Conservation (phyloP, 139 green algal genomes). For the Chlorella sorokiniana region DNA sequence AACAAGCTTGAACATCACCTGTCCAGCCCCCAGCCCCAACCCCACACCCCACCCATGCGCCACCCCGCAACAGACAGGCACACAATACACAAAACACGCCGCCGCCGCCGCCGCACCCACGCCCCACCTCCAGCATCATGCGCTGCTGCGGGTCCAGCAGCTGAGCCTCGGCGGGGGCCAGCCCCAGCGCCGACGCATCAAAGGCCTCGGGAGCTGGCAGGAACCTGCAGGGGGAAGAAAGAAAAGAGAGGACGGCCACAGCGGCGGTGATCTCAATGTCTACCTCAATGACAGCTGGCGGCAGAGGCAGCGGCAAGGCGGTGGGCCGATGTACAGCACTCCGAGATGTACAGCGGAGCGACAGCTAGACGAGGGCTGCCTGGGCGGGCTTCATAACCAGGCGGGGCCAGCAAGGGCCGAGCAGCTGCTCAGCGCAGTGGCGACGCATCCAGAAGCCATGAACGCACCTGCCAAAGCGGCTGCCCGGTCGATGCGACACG, state of each 20-base stretch:
- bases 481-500: slow-evolving; percentile 29
- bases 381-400: no score
- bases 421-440: not conserved
- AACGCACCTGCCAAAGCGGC: slow-evolving; percentile 33
- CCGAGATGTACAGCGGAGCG: no score
- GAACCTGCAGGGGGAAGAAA: slow-evolving; percentile 41
- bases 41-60: no score
- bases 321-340: no score
- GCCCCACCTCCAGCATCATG: slow-evolving; percentile 65
- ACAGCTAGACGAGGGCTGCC: not conserved
- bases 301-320: no score
- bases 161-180: slow-evolving; percentile 60
- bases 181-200: slow-evolving; percentile 71
- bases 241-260: not conserved
- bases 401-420: no score
- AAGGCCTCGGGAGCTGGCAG: slow-evolving; percentile 64
- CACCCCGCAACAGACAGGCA: no score
- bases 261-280: no score
- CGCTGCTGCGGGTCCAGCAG: slow-evolving; percentile 84
- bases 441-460: not conserved
- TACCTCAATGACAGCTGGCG: no score
- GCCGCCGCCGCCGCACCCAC: not conserved
- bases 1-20: no score
- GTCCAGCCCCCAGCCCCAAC: no score
- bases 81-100: not conserved